Conservation (phyloP, 1,139 yeast species). For the Scheffersomyces lignicola region DNA sequence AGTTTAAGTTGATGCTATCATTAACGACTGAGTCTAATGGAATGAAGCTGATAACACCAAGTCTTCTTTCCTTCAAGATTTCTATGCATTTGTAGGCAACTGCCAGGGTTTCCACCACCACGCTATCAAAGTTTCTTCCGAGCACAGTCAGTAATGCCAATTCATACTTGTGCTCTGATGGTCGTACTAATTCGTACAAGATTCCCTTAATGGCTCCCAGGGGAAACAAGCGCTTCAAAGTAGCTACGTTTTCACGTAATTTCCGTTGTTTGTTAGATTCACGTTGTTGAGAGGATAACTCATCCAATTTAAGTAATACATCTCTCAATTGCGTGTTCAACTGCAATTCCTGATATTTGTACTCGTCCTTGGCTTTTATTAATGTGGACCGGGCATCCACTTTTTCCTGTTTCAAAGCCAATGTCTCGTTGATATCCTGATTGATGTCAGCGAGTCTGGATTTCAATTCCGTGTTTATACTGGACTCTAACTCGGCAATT, state of each 20-base stretch:
- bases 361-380: constrained; percentile 46
- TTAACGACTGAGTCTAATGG: constrained; percentile 73
- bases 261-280: constrained; percentile 71
- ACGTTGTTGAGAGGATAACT: constrained; percentile 70
- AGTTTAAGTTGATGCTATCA: constrained; percentile 58
- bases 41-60: constrained; percentile 83
- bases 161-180: constrained; percentile 74
- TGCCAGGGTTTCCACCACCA: constrained; percentile 74
- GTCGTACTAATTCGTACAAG: constrained; percentile 77
- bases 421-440: constrained; percentile 32
- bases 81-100: constrained; percentile 84
- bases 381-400: constrained; percentile 40
- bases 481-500: constrained; percentile 32
- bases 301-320: constrained; percentile 63
- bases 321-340: constrained; percentile 67
- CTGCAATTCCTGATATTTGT: constrained; percentile 49
- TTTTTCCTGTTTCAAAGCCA: constrained; percentile 41
- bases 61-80: constrained; percentile 79
- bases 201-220: constrained; percentile 71
- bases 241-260: constrained; percentile 68
- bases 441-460: constrained; percentile 34
- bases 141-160: constrained; percentile 75
- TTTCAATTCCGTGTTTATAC: constrained; percentile 31
- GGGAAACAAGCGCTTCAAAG: constrained; percentile 70
- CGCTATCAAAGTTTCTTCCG: constrained; percentile 79